A percentile compares a stretch with the other conserved stretches of the same genome.
phyloP scores from a whole-genome alignment of 2,329 filamentous ascomycete species.

The Verruconis gallopava region DNA sequence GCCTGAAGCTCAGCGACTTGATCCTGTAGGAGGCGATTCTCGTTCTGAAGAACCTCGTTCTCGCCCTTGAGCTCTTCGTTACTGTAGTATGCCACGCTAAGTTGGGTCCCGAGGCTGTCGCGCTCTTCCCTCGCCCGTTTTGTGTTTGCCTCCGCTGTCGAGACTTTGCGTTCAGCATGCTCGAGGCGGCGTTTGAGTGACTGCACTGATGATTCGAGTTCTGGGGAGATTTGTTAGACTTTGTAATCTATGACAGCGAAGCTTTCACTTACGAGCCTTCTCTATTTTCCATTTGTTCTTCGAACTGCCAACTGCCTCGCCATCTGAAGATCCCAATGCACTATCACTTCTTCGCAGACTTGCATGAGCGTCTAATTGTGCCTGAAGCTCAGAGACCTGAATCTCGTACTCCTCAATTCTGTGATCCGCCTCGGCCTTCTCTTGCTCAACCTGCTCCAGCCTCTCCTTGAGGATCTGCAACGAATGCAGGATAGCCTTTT shows the following conservation, averaged over 20 bases:
- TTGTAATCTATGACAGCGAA: background rate
- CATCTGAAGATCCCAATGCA: constrained; percentile 32
- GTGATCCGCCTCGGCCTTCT: constrained; percentile 38
- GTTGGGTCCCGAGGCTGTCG: constrained; percentile 50
- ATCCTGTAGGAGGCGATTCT: constrained; percentile 15
- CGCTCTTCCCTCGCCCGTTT: constrained; percentile 51
- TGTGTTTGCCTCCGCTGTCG: constrained; percentile 49
- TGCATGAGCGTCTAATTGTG: constrained; percentile 31
- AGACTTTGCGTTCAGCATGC: constrained; percentile 48
- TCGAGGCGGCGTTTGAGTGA: constrained; percentile 49
- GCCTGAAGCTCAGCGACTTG: constrained; percentile 15
- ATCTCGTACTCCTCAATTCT: constrained; percentile 38
- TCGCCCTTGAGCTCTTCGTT: constrained; percentile 38
- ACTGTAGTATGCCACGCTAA: constrained; percentile 47
- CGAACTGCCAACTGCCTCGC: constrained; percentile 26
- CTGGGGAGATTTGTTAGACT: constrained; percentile 22
- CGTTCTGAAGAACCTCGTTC: constrained; percentile 26
- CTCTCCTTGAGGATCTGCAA: constrained; percentile 46
- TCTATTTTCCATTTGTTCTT: constrained; percentile 30
- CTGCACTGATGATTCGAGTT: constrained; percentile 46
- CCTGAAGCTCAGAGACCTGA: constrained; percentile 38
- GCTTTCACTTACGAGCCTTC: constrained; percentile 40
- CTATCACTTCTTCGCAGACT: constrained; percentile 32
- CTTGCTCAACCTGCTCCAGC: constrained; percentile 41
- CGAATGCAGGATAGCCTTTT: constrained; percentile 50